A percentile compares a stretch with the other conserved stretches of the same genome.
Conservation (phyloP, 345 rosid genomes). For the Eucalyptus sp. region DNA sequence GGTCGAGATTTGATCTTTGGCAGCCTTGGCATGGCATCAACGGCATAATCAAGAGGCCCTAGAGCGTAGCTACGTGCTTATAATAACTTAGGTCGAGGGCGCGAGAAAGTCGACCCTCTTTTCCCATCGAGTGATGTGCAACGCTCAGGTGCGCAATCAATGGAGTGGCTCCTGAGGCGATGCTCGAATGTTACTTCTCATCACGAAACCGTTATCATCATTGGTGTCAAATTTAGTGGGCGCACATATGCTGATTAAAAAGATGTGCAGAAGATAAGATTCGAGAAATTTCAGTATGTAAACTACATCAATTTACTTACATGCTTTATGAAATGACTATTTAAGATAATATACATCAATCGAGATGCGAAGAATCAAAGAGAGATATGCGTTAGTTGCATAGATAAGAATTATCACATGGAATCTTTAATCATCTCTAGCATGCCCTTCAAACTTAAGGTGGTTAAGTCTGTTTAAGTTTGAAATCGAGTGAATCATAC, state of each 20-base stretch:
- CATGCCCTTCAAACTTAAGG: neutral
- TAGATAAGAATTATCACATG: neutral
- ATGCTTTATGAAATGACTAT: neutral
- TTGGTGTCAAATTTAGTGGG: neutral
- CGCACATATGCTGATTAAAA: neutral
- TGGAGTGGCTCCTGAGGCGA: neutral
- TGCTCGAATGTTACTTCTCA: neutral
- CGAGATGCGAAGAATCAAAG: fast-evolving
- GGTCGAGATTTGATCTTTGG: neutral
- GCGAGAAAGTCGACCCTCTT: neutral
- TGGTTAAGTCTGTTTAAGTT: no score
- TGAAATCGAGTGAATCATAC: neutral
- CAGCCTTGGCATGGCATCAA: neutral
- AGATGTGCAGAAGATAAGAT: no score
- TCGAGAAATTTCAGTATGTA: neutral
- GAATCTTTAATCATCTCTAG: neutral
- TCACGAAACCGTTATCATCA: neutral
- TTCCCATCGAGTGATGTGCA: neutral
- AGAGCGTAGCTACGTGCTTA: neutral
- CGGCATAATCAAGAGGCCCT: neutral
- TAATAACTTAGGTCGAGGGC: neutral
- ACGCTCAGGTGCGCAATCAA: neutral
- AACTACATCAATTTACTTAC: fast-evolving
- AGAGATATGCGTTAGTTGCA: fast-evolving
- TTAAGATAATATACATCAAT: no score